A percentile compares a stretch with the other conserved stretches of the same genome.
Conservation (phyloP, 805 yeast species). For the Candida nanaspora region DNA sequence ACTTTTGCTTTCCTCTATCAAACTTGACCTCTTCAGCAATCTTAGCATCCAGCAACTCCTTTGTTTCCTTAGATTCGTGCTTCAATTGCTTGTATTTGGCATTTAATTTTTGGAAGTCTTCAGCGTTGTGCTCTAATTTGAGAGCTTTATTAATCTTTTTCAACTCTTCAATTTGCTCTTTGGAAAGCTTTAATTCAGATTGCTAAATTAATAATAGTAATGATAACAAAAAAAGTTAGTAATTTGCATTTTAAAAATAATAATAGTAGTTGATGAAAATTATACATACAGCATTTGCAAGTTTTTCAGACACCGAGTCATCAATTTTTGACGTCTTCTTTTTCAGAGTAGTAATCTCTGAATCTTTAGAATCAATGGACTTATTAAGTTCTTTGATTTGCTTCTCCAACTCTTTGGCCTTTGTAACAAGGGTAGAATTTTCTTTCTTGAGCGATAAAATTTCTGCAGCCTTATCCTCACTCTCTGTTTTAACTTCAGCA, state of each 20-base stretch:
- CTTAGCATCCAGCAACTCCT: conserved; percentile 32
- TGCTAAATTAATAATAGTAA: background rate
- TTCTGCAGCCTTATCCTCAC: conserved; percentile 10
- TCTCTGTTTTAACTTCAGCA: conserved; percentile 7
- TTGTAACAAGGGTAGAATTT: background rate
- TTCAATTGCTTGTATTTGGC: conserved; percentile 33
- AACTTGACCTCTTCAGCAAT: conserved; percentile 36
- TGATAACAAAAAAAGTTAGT: background rate
- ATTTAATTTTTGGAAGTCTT: conserved; percentile 17
- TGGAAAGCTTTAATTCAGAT: conserved; percentile 1
- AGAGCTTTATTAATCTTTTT: conserved; percentile 8
- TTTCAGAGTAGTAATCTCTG: background rate
- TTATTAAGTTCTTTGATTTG: conserved; percentile 19
- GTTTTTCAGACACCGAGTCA: background rate
- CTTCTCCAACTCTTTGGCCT: conserved; percentile 13
- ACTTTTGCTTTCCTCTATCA: conserved; percentile 36
- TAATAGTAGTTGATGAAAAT: background rate
- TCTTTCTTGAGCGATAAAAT: conserved; percentile 7
- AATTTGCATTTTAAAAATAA: background rate
- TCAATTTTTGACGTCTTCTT: background rate
- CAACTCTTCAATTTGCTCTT: conserved; percentile 12
- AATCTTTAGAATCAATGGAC: conserved; percentile 1
- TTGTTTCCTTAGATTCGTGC: conserved; percentile 37
- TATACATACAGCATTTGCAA: background rate
- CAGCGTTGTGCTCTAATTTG: background rate